These are phyloP conservation scores for Solanum appendiculatum DNA, from an alignment of 257 asterid species.

Conservation along the genomic window DNA sequence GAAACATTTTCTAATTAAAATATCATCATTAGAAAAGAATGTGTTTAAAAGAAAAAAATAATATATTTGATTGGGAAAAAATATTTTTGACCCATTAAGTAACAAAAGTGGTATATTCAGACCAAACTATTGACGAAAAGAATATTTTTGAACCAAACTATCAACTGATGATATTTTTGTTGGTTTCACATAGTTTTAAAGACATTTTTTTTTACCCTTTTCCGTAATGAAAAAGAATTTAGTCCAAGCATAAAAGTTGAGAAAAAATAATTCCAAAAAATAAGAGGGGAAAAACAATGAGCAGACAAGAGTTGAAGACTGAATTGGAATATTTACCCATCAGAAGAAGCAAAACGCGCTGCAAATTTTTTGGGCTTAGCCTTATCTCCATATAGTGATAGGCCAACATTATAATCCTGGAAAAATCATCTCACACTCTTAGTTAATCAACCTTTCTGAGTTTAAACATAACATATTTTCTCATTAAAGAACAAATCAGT, in stretches of 20 bases:
- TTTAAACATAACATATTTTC: neutral
- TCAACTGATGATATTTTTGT: neutral
- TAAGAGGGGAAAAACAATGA: neutral
- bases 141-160: neutral
- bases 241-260: neutral
- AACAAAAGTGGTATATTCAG: neutral
- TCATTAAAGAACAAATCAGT: too few relatives aligned
- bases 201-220: too few relatives aligned
- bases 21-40: neutral
- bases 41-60: neutral
- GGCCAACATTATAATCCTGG: constrained; percentile 76
- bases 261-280: neutral
- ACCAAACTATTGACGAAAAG: neutral
- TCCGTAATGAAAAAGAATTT: neutral
- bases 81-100: neutral
- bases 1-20: neutral
- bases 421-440: neutral
- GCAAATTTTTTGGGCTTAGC: constrained; percentile 86
- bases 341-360: constrained; percentile 82
- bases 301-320: neutral
- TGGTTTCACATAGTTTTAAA: too few relatives aligned
- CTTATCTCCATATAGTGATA: constrained; percentile 87
- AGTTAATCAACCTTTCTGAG: neutral
- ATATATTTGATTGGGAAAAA: neutral
- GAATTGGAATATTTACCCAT: constrained; percentile 50